phyloP scores from a whole-genome alignment of 139 green algal genomes.

The Tetradesmus obliquus region DNA sequence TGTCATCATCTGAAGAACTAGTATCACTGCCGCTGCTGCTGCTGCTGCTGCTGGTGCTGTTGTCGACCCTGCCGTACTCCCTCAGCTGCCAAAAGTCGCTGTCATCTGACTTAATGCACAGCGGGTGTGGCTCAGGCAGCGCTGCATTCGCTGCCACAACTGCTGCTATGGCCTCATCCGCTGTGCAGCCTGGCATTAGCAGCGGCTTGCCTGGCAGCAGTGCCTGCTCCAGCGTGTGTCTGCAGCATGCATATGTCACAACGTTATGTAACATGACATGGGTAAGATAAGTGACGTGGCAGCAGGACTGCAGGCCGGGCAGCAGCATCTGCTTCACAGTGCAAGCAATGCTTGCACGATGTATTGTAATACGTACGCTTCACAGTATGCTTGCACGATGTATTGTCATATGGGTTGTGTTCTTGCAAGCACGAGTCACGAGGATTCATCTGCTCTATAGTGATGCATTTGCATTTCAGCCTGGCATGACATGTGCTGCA shows the following conservation, averaged over 20 bases:
- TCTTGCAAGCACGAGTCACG: too few species aligned
- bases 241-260: background rate
- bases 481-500: too few species aligned
- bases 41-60: background rate
- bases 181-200: background rate
- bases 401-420: too few species aligned
- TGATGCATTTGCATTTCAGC: too few species aligned
- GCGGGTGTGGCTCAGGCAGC: background rate
- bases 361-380: too few species aligned
- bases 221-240: background rate
- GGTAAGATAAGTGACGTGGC: too few species aligned
- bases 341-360: too few species aligned
- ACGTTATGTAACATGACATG: background rate
- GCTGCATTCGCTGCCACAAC: background rate
- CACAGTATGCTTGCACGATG: too few species aligned
- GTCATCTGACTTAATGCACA: constrained; percentile 24
- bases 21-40: background rate
- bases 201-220: background rate
- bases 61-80: background rate
- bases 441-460: too few species aligned
- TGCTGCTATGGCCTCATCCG: constrained; percentile 19
- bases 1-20: background rate
- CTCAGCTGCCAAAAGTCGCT: constrained; percentile 28
- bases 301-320: too few species aligned
- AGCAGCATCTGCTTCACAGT: too few species aligned